Evolutionary conservation across 208 protist species (phyloP).

Genomic region (Leishmania arabica): DNA sequence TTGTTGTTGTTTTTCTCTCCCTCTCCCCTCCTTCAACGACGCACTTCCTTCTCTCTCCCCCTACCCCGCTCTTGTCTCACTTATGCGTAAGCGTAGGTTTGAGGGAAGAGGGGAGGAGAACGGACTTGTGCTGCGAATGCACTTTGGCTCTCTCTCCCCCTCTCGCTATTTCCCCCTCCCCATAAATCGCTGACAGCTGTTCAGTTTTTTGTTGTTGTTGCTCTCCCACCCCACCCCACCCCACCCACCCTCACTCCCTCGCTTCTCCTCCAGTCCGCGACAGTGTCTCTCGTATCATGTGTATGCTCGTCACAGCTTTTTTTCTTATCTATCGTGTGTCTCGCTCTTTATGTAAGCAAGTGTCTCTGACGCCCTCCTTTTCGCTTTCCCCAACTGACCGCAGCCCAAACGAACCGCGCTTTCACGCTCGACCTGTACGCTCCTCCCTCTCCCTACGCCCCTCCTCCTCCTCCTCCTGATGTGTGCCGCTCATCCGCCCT

Average conservation of each 20-base stretch:
- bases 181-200: too few species aligned
- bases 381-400: too few species aligned
- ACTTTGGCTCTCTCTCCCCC: not conserved
- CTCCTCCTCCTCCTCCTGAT: too few species aligned
- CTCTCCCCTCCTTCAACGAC: not conserved
- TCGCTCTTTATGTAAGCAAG: not conserved
- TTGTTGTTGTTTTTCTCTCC: not conserved
- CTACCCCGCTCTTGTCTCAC: not conserved
- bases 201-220: too few species aligned
- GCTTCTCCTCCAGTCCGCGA: not conserved
- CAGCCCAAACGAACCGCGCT: too few species aligned
- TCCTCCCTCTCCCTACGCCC: too few species aligned
- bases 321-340: not conserved
- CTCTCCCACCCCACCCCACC: too few species aligned
- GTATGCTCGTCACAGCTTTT: not conserved
- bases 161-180: not conserved
- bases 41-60: not conserved
- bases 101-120: not conserved
- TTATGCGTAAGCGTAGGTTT: not conserved
- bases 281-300: not conserved
- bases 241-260: not conserved
- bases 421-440: too few species aligned
- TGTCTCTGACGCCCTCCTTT: not conserved
- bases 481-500: too few species aligned
- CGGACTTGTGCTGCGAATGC: not conserved